These are phyloP conservation scores for Blumeria hordei DNA, from an alignment of 2,329 filamentous ascomycete species.

Conservation along the genomic window DNA sequence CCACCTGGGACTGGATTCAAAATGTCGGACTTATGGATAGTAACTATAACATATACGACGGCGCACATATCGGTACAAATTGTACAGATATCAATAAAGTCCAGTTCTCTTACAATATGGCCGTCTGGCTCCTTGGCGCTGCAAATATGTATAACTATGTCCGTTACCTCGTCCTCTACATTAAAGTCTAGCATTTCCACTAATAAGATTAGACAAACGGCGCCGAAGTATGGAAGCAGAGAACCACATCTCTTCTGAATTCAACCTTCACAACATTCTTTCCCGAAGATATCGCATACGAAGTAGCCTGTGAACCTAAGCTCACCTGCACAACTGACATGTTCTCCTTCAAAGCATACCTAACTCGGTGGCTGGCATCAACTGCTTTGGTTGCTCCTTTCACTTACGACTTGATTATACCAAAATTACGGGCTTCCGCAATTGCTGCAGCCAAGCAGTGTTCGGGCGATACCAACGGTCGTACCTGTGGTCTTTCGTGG, in stretches of 20 bases:
- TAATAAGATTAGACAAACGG: conserved; percentile 14
- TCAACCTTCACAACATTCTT: conserved; percentile 16
- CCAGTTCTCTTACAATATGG: conserved; percentile 48
- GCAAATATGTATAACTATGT: conserved; percentile 25
- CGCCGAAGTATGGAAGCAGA: conserved; percentile 16
- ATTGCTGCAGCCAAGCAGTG: conserved; percentile 30
- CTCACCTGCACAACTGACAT: conserved; percentile 36
- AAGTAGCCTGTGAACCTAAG: conserved; percentile 31
- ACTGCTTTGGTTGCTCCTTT: conserved; percentile 33
- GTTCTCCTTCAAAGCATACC: conserved; percentile 40
- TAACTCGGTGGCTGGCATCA: conserved; percentile 33
- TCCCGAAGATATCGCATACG: conserved; percentile 29
- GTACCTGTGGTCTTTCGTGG: conserved; percentile 38
- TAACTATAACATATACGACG: conserved; percentile 32
- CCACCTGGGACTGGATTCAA: conserved; percentile 41
- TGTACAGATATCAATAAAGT: conserved; percentile 29
- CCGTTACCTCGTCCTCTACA: conserved; percentile 22
- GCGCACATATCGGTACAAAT: conserved; percentile 20
- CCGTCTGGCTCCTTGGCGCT: conserved; percentile 32
- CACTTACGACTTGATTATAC: conserved; percentile 28
- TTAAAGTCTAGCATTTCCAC: conserved; percentile 11
- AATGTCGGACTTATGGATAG: conserved; percentile 31
- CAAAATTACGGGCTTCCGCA: conserved; percentile 29
- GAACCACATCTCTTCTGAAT: conserved; percentile 16
- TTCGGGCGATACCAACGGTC: conserved; percentile 29